These are phyloP conservation scores for Rosa persica DNA, from an alignment of 306 rosid genomes.

Conservation along the genomic window DNA sequence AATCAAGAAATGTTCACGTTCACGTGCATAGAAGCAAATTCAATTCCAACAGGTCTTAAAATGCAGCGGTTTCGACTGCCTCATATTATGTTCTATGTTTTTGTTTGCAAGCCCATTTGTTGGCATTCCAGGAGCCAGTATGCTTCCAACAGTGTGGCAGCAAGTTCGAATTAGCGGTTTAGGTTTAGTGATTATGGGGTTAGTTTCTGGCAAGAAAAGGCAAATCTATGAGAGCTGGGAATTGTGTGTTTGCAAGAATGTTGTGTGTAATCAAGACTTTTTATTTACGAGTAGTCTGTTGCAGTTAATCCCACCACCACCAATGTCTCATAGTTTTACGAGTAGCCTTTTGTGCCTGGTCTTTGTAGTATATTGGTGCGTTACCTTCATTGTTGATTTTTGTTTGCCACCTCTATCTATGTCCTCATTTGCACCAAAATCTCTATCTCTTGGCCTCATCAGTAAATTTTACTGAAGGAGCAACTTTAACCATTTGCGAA, in stretches of 20 bases:
- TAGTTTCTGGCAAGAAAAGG: background rate
- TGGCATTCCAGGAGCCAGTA: background rate
- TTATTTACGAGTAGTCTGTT: background rate
- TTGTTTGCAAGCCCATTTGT: background rate
- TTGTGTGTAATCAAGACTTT: background rate
- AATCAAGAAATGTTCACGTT: constrained; percentile 32
- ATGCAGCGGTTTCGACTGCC: background rate
- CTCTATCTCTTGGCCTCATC: too few relatives aligned
- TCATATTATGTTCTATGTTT: background rate
- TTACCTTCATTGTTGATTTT: too few relatives aligned
- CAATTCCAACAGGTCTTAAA: background rate
- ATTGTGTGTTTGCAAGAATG: background rate
- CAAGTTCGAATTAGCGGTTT: background rate
- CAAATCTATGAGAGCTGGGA: background rate
- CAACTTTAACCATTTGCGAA: too few relatives aligned
- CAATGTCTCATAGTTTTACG: background rate
- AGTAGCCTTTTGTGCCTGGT: too few relatives aligned
- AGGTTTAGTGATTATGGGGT: background rate
- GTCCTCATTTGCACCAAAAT: too few relatives aligned
- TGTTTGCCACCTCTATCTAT: too few relatives aligned
- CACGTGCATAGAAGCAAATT: background rate
- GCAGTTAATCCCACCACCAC: background rate
- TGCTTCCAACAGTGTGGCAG: background rate
- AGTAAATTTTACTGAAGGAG: too few relatives aligned
- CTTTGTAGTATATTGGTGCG: too few relatives aligned